A percentile compares a stretch with the other conserved stretches of the same genome.
Conservation (phyloP, 495 filamentous ascomycete genomes). For the Aspergillus egyptiacus region DNA sequence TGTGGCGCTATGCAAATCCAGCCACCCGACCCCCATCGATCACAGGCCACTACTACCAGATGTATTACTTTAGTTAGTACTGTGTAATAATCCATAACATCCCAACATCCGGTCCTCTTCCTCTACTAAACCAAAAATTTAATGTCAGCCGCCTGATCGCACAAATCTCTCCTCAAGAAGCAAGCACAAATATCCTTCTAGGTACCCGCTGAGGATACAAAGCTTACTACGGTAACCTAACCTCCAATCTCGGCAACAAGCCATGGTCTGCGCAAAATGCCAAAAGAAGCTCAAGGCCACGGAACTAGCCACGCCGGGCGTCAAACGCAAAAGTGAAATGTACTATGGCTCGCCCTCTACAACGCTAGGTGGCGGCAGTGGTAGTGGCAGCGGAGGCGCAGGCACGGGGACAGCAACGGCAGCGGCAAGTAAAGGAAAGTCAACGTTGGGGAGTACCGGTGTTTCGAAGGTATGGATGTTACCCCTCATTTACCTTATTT, state of each 20-base stretch:
- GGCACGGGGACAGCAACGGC: slow-evolving; percentile 16
- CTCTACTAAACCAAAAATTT: too few species aligned
- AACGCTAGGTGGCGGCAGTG: slow-evolving; percentile 50
- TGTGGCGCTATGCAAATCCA: too few species aligned
- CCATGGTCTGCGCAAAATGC: slow-evolving; percentile 67
- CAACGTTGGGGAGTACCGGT: slow-evolving; percentile 34
- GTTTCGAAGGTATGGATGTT: slow-evolving; percentile 28
- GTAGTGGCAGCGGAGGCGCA: neutral
- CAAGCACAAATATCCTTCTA: too few species aligned
- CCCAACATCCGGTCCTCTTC: too few species aligned
- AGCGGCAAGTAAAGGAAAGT: slow-evolving; percentile 43
- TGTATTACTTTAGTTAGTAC: too few species aligned
- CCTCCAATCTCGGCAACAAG: neutral
- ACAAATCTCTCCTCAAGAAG: too few species aligned
- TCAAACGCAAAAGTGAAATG: slow-evolving; percentile 67
- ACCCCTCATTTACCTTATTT: neutral
- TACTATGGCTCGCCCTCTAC: slow-evolving; percentile 62
- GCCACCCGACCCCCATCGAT: too few species aligned
- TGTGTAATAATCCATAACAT: too few species aligned
- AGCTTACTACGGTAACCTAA: too few species aligned
- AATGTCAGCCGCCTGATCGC: too few species aligned
- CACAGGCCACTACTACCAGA: too few species aligned
- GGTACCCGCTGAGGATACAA: too few species aligned
- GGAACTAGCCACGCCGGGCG: slow-evolving; percentile 59
- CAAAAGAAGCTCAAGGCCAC: slow-evolving; percentile 56